Evolutionary conservation across 768 basidiomycete species (phyloP), one percentile per base, ranked within the genome.

Genomic region (Hebeloma cylindrosporum): DNA sequence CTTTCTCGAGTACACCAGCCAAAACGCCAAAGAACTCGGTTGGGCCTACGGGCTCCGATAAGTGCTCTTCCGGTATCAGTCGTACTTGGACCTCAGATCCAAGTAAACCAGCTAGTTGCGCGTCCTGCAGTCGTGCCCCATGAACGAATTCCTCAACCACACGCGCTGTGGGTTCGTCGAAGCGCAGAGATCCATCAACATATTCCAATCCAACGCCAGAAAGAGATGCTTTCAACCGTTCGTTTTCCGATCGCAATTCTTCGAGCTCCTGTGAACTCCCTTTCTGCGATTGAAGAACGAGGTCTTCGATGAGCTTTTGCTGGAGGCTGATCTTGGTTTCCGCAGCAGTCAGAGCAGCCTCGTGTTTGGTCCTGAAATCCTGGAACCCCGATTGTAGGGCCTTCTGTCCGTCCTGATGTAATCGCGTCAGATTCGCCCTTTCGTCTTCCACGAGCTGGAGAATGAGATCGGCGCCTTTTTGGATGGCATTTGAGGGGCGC

Each of bases 401-500:
- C 2, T 31, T 20, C 16, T 56, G n/a, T 16, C 45, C 28, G 16
- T 47, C 21, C 9, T 45, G 40, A 36, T 59, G 46, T 9, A 43
- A 18, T 2, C 21, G 20, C 6, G 39, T 31, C 2, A 59, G 26
- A 13, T 43, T 17, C 7, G 34, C 23, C 38, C 43, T 43, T 29
- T 61, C 60, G n/a, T 44, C 23, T 27, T 61, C 56, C 26, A 61
- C 30, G 5, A 61, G 52, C 13, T 49, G 36, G 11, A 52, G 10
- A 31, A 61, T 22, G 26, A 35, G 28, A 16, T 61, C 58, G 10
- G 60, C 53, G 20, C 58, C 56, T 3, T 29, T 11, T 16, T 53
- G 46, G 27, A 61, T 61, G 4, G 56, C 51, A 3, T 17, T 14
- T 13, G 57, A 56, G 22, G 39, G 40, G 4, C 47, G 43, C 11